Evolutionary conservation across 257 asterid genomes (phyloP).

Genomic region (Jacaranda mimosifolia): DNA sequence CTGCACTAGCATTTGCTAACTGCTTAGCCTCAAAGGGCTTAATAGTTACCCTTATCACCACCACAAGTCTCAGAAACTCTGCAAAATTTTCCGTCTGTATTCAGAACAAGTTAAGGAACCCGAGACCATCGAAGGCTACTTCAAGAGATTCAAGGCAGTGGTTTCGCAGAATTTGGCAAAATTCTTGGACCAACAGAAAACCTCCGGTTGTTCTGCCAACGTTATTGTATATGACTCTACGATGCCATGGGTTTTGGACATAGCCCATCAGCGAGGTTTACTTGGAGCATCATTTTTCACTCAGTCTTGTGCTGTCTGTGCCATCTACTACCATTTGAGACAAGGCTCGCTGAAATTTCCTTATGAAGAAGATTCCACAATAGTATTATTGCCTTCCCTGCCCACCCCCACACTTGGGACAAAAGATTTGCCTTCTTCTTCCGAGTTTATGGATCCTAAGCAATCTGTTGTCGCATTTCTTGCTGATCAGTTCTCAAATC

Average conservation of each 20-base stretch:
- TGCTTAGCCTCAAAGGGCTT: slow-evolving; percentile 50
- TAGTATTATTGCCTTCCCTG: slow-evolving; percentile 45
- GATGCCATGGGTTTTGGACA: slow-evolving; percentile 46
- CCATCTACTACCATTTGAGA: slow-evolving; percentile 48
- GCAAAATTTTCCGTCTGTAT: slow-evolving; percentile 9
- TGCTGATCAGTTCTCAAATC: slow-evolving; percentile 41
- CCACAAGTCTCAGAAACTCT: slow-evolving; percentile 1
- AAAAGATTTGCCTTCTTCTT: slow-evolving; percentile 52
- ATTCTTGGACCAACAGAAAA: slow-evolving; percentile 32
- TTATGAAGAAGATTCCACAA: slow-evolving; percentile 17
- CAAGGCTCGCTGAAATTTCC: slow-evolving; percentile 39
- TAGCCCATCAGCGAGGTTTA: slow-evolving; percentile 43
- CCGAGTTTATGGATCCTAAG: background rate
- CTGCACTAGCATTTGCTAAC: slow-evolving; percentile 57
- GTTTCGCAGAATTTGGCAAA: slow-evolving; percentile 27
- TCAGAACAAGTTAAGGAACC: slow-evolving; percentile 3
- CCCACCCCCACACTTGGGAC: slow-evolving; percentile 46
- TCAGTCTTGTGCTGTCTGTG: slow-evolving; percentile 50
- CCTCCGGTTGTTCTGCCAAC: slow-evolving; percentile 9
- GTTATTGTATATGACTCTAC: slow-evolving; percentile 44
- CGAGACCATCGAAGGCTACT: slow-evolving; percentile 23
- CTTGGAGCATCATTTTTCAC: slow-evolving; percentile 52
- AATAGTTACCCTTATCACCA: slow-evolving; percentile 40
- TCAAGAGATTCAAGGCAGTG: slow-evolving; percentile 29
- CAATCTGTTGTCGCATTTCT: background rate